Base-by-base conservation (phyloP, 352 stramenopile species). In the Pythium plurisporium region DNA sequence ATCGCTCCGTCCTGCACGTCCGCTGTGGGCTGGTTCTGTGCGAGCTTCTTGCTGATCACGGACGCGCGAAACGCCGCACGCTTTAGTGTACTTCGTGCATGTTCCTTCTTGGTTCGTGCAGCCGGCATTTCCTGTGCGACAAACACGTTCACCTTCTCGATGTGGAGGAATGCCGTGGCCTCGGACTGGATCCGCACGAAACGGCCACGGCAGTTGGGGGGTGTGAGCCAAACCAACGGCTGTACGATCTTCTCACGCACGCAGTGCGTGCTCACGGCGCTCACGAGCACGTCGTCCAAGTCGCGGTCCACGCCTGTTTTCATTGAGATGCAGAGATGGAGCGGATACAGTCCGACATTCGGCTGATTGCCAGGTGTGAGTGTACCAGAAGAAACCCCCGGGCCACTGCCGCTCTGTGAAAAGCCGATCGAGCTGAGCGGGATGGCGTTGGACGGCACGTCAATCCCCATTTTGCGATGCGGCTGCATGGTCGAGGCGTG, bases 141-240 rank as follows among this genome's bases (percentile, higher is more conserved):
- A 43, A 71, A 85, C 30, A 85, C 76, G 19, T 85, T 66, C 12
- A 87, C 76, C 15, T 59, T 63, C 37, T 89, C 79, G 48, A 87
- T 83, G 36, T 89, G 76, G 3, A 89, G 50, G 34, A 79, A 69
- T 11, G 73, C 75, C 2, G 65, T 55, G 5, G 54, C 41, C 56
- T 73, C 55, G n/a, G 71, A 70, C 36, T 89, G 76, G 4, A 89
- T 64, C 11, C 79, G 79, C 20, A 89, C 71, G 30, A 86, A 89
- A 17, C 79, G 59, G 0, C 76, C 79, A 30, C 76, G 66, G n/a
- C 70, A 76, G 26, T 74, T 87, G 4, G 67, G 69, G 8, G 79
- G 79, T 2, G 72, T 58, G 14, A 68, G 48, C 73, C 75, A 87
- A 46, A 72, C 67, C 33, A 86, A 75, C 10, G 67, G 46, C 10